Base-by-base conservation (phyloP, 1,139 yeast species). In the Yamadazyma sp. region DNA sequence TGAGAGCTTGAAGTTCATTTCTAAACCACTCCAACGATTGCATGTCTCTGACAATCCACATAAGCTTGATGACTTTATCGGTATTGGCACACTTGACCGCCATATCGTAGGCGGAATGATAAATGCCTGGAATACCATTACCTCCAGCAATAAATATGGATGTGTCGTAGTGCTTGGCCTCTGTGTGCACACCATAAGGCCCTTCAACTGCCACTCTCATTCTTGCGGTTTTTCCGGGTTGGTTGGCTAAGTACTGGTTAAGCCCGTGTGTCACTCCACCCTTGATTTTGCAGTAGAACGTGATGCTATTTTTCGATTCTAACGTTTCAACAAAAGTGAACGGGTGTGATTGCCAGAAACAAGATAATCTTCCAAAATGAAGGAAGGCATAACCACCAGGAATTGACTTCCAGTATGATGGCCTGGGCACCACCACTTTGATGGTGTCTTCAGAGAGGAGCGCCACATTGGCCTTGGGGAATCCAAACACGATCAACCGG, bases 341-440 rank as follows among this genome's bases (percentile, higher is more conserved):
- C 6, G 74, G 74, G 48, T 69, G 75, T 2, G 72, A 65, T 46
- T 69, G 75, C 70, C 70, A 69, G 47, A 68, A 69, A 40, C 59
- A 59, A 13, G 53, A 39, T 5, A 62, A 62, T 33, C 57, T 55
- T 26, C 72, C 39, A 51, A 77, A 75, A 45, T 73, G 67, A 28
- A 77, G 58, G 40, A 70, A 77, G 0, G 76, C 80, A 51, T 75
- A 78, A 1, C 78, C 74, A 29, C 80, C 81, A 8, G 78, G 75
- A 31, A 59, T 51, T 1, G 71, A 50, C 14, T 57, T 52, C 77
- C 77, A 74, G 42, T 59, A 54, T 2, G 46, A 50, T 13, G 76
- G 74, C 33, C 59, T 68, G 2, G 75, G 72, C 3, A 73, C 59
- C 3, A 55, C 50, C 2, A 73, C 61, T 46, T 64, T 64, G 18